Evolutionary conservation across 78 protist species (phyloP).

Genomic region (Emiliania huxleyi): DNA sequence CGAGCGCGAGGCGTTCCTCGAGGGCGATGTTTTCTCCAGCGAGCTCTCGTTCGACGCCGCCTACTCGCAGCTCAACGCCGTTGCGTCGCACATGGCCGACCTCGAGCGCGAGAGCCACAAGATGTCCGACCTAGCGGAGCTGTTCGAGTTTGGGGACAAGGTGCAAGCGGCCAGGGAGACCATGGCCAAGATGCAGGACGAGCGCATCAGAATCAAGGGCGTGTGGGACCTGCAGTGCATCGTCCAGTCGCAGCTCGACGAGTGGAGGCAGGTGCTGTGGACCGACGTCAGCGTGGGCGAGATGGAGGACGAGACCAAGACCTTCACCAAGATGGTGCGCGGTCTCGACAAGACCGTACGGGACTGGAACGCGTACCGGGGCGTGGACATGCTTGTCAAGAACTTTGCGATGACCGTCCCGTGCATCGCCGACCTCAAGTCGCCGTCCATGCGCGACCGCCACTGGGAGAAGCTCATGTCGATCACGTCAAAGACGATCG

Average conservation of each 20-base stretch:
- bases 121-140: background rate
- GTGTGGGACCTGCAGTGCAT: slow-evolving; percentile 50
- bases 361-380: slow-evolving; percentile 2
- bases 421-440: slow-evolving; percentile 51
- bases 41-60: background rate
- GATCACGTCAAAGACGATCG: background rate
- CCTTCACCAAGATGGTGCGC: slow-evolving; percentile 15
- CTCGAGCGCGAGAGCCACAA: background rate
- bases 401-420: slow-evolving; percentile 50
- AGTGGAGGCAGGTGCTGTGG: slow-evolving; percentile 50
- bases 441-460: slow-evolving; percentile 60
- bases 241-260: background rate
- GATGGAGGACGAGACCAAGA: slow-evolving; percentile 51
- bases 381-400: slow-evolving; percentile 35
- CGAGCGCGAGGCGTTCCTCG: background rate
- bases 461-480: slow-evolving; percentile 67
- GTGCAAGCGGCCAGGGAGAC: background rate
- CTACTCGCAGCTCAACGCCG: background rate
- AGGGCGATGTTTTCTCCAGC: background rate
- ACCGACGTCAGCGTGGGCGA: slow-evolving; percentile 7
- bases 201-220: background rate
- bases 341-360: slow-evolving; percentile 2
- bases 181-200: background rate
- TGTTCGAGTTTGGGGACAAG: background rate
- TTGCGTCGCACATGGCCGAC: background rate